Evolutionary conservation across 352 stramenopile genomes (phyloP).

Genomic region (Phytopythium cucurbitacearum): DNA sequence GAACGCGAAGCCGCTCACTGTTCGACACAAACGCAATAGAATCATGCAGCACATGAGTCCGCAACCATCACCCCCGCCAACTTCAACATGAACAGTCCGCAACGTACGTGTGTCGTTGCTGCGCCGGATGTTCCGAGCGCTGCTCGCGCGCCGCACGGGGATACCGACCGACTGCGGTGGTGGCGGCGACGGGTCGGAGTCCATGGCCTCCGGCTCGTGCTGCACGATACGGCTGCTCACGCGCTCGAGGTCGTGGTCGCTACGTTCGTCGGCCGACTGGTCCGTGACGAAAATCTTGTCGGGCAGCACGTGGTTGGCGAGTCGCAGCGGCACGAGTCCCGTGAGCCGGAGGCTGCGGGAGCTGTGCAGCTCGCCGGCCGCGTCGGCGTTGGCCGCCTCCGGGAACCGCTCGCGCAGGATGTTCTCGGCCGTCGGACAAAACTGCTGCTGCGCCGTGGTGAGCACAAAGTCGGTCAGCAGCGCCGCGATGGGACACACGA

Average conservation of each 20-base stretch:
- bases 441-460: constrained; percentile 37
- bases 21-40: neutral
- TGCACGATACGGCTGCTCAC: neutral
- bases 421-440: constrained; percentile 44
- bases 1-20: constrained; percentile 29
- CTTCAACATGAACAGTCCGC: neutral
- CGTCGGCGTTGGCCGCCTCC: constrained; percentile 6
- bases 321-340: constrained; percentile 1
- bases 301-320: constrained; percentile 7
- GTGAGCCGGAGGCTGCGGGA: constrained; percentile 2
- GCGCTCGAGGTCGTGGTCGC: neutral
- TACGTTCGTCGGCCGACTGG: neutral
- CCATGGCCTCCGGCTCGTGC: neutral
- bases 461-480: constrained; percentile 40
- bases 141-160: constrained; percentile 8
- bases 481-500: constrained; percentile 41
- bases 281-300: constrained; percentile 24
- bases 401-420: constrained; percentile 55
- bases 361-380: constrained; percentile 10
- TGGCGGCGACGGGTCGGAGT: constrained; percentile 12
- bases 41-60: neutral
- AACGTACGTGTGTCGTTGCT: constrained; percentile 19
- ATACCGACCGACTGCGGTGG: constrained; percentile 10
- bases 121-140: constrained; percentile 11
- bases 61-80: neutral